Base-by-base conservation (phyloP, 1,139 yeast genomes). In the Blastobotrys apis region DNA sequence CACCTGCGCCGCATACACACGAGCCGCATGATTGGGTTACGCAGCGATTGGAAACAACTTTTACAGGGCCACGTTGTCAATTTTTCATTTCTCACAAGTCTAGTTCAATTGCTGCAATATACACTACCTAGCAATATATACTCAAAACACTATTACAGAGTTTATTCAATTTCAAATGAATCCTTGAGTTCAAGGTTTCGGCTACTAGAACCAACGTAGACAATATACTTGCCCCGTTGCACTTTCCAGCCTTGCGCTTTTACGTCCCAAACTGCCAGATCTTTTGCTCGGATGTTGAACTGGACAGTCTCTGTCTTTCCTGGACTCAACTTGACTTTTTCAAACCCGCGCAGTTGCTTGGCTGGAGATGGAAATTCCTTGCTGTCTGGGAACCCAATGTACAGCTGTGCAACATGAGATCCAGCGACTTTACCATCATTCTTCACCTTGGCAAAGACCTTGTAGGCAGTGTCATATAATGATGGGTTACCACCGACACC, bases 241-340 rank as follows among this genome's bases (percentile, higher is more conserved):
- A 80, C 73, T 26, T 76, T 66, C 85, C 86, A 80, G 45, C 77
- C 75, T 57, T 78, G 82, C 13, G 73, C 68, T 27, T 58, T 68
- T 0, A 75, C 66, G 58, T 79, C 83, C 84, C 84, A 80, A 26
- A 73, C 65, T 48, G 80, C 71, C 53, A 80, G 63, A 58, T 80
- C 84, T 48, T 81, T 68, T 52, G 76, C 73, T 48, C 69, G 60
- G 22, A 80, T 63, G 40, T 71, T 70, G 54, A 80, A 80, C 21
- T 56, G 58, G 12, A 77, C 67, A 15, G 58, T 58, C 3, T 63
- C 63, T 1, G 68, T 52, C 37, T 66, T 65, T 0, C 77, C 78
- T 10, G 75, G 67, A n/a, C 66, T 68, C 37, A 78, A 57, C 41
- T 66, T 69, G 1, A 77, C 74, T 60, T 80, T 80, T 39, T 77